Base-by-base conservation (phyloP, 768 basidiomycete species). In the Terana coerulea region DNA sequence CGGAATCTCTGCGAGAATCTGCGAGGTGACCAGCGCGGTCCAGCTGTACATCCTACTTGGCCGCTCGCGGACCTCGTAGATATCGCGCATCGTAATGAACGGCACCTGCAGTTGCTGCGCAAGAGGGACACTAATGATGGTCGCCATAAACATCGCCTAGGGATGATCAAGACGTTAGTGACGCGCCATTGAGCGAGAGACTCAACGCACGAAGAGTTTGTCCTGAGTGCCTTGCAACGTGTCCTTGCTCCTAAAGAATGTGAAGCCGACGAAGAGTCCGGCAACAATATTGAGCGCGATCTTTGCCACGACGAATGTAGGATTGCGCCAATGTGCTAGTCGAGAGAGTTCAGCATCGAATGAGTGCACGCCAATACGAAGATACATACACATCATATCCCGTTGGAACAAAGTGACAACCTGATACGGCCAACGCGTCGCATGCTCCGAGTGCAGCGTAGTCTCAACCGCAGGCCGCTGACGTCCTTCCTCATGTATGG, bases 11-110 rank as follows among this genome's bases (percentile, higher is more conserved):
- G 68, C 67, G 29, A 72, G 51, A 42, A 70, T 57, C 54, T 70
- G 70, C 3, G 70, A 61, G 5, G 67, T 64, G 41, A 69, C 36
- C 29, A 70, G 61, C 15, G 70, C 65, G 7, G 65, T 59, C 72
- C 72, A 75, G 49, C 59, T 64, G 61, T 75, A 75, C 72, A 74
- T 75, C 26, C 67, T 57, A 49, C 67, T 68, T 14, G 72, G 72
- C 2, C 67, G 64, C 62, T 75, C 74, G 49, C 74, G 73, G 24
- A 71, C 62, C 51, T 71, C 69, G 60, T 67, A 75, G 26, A 76
- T 58, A 24, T 60, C 55, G 31, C 75, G 69, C 41, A 70, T 65
- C 2, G 54, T 53, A 59, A 75, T 65, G 67, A 70, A 75, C 36
- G 68, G 64, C 15, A 69, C 70, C 56, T 75, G 73, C 3, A 74